phyloP scores from a whole-genome alignment of 2,329 filamentous ascomycete species.

The Penicillium sp. region DNA sequence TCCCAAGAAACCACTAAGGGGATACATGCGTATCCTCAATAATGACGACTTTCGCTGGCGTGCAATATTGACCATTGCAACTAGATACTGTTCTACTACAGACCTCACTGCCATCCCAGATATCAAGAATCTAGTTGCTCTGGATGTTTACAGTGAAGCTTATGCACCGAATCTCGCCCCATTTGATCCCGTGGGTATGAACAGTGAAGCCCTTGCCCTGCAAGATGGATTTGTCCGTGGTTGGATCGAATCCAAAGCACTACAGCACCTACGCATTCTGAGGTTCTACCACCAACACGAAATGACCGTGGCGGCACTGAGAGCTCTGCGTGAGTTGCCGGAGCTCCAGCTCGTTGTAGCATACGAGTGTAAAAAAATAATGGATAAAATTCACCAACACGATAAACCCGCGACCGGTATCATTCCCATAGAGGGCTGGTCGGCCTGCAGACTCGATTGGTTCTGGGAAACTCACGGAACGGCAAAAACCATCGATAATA shows the following conservation, averaged over 20 bases:
- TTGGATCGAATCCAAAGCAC: constrained; percentile 43
- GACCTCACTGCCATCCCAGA: constrained; percentile 42
- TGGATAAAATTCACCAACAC: not conserved
- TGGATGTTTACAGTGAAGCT: constrained; percentile 36
- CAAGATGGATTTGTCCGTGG: constrained; percentile 42
- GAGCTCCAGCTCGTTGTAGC: constrained; percentile 37
- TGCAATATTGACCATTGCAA: constrained; percentile 36
- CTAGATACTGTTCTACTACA: constrained; percentile 29
- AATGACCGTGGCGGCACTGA: constrained; percentile 33
- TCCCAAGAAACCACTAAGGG: constrained; percentile 31
- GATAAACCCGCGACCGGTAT: not conserved
- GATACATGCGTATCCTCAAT: constrained; percentile 39
- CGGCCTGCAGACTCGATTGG: constrained; percentile 9
- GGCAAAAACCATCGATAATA: not conserved
- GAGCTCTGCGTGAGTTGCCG: constrained; percentile 37
- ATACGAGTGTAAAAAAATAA: constrained; percentile 33
- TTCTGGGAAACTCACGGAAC: constrained; percentile 1
- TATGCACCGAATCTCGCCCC: constrained; percentile 6
- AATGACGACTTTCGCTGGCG: constrained; percentile 36
- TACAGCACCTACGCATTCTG: constrained; percentile 41
- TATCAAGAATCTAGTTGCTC: constrained; percentile 41
- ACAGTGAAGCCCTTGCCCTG: constrained; percentile 22
- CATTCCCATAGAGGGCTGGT: constrained; percentile 6
- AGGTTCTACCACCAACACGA: constrained; percentile 35
- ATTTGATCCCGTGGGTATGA: constrained; percentile 11